Evolutionary conservation across 2,329 filamentous ascomycete species (phyloP), one percentile per base, ranked within the genome.

Genomic region (Monosporascus sp.): DNA sequence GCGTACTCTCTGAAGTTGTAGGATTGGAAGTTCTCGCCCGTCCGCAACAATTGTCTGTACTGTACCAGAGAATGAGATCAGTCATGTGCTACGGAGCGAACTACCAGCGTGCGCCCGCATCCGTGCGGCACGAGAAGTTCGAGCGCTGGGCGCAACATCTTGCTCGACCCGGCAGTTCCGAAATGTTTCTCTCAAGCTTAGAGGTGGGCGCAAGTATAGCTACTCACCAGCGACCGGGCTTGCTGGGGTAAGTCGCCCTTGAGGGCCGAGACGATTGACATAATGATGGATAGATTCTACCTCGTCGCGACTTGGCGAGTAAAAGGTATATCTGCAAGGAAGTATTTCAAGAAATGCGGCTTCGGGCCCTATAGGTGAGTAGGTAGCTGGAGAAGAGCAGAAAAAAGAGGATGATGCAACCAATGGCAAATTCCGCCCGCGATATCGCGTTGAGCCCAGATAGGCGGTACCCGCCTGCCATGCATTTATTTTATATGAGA

Each of bases 1-100:
- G 94, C 92, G 73, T 99, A 99, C 72, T 97, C 93, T 74, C 94
- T 85, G 80, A 97, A 99, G 76, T 97, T 99, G 79, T 97, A 99
- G 63, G 88, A 85, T 58, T 91, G 84, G 72, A 99, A 97, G 68
- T 96, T 89, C 57, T 81, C 80, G 58, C 91, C 86, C 71, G 94
- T 88, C 63, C 92, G 88, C 65, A 97, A 79, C 64, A 99, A 78
- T 67, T 93, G 93, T 61, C 94, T 92, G 74, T 96, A 97, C 92
- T 96, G 59, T 17, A 49, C 37, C 11, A 35, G 11, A 35, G 11
- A 35, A 35, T 14, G 4, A 35, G 4, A 3, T 35, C 31, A 35
- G 31, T 5, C 31, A 35, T 35, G 27, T 31, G 27, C 9, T 31
- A 31, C 27, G 27, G 27, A 31, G 27, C 27, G 27, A 31, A 31